Base-by-base conservation (phyloP, 768 basidiomycete genomes). In the Auriscalpium vulgare region DNA sequence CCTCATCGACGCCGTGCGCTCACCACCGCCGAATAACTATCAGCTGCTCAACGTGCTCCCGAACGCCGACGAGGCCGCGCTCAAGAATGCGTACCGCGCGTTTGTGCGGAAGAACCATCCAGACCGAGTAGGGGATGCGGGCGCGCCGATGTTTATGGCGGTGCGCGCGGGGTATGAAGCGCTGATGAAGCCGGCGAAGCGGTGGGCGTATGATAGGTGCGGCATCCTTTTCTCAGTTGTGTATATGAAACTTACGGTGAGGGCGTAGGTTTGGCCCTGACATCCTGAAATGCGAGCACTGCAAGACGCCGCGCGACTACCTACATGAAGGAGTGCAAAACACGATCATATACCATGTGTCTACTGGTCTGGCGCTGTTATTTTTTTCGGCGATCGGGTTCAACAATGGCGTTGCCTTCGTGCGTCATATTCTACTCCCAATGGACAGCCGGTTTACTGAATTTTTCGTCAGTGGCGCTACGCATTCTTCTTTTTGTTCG, bases 181-280 rank as follows among this genome's bases (percentile, higher is more conserved):
- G 1, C 68, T 94, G 29, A 89, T 85, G 66, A 77, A 90, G 60
- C 91, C 91, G 3, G 75, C 79, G 9, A 83, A 83, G 47, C 71
- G 91, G 50, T 93, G 91, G 72, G 91, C 90, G 0, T 94, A 94
- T 67, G 91, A 94, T 64, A 78, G 90, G 86, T 88, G 62, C 52
- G 79, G 16, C 9, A 6, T 2, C 19, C 19, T 44, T 21, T 23
- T 36, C 17, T 0, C 44, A 49, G 23, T 23, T 17, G 36, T 54
- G 40, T 50, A 38, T 45, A 56, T 47, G 58, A 37, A 4, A 9
- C 38, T 37, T 36, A 53, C 51, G n/a, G 23, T 46, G 17, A 35
- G 9, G 10, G 9, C 16, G 36, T 62, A 91, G 89, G 59, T 94
- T 93, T 64, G 91, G 91, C 0, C 84, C 88, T 10, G 82, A 82